These are phyloP conservation scores for Mediolabrus comicus DNA, from an alignment of 108 stramenopile genomes.

Conservation along the genomic window DNA sequence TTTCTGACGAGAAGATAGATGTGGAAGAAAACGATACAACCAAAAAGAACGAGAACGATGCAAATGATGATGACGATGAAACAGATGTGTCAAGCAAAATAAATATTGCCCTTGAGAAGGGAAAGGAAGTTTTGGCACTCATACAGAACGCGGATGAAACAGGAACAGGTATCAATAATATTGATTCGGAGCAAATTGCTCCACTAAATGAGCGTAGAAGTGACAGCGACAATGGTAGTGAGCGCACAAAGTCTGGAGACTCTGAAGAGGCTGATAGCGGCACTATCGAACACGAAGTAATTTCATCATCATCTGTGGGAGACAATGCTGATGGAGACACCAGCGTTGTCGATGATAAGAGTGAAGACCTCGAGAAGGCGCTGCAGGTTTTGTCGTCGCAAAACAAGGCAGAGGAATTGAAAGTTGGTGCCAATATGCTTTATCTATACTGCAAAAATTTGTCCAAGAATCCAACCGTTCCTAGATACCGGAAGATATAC, in stretches of 20 bases:
- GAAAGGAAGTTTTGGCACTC: conserved; percentile 11
- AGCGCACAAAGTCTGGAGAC: neutral
- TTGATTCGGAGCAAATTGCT: neutral
- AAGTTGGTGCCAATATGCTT: conserved; percentile 64
- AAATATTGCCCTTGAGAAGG: conserved; percentile 22
- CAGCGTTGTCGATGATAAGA: neutral
- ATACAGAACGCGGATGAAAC: neutral
- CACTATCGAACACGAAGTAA: neutral
- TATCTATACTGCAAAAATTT: conserved; percentile 77
- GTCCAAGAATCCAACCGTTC: conserved; percentile 59
- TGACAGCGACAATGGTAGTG: neutral
- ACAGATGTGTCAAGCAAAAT: conserved; percentile 5
- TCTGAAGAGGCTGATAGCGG: neutral
- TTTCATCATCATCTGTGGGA: neutral
- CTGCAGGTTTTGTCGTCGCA: conserved; percentile 38
- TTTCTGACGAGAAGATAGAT: neutral
- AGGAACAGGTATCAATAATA: neutral
- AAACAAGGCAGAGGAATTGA: conserved; percentile 34
- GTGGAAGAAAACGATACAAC: conserved; percentile 15
- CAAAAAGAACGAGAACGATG: conserved; percentile 9
- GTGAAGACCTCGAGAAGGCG: conserved; percentile 28
- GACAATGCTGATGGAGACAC: neutral
- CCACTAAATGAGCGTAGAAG: neutral
- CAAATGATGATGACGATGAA: conserved; percentile 2
- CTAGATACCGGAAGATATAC: conserved; percentile 81